These are phyloP conservation scores for Sistotremastrum niveocremeum DNA, from an alignment of 768 basidiomycete genomes.

Conservation along the genomic window DNA sequence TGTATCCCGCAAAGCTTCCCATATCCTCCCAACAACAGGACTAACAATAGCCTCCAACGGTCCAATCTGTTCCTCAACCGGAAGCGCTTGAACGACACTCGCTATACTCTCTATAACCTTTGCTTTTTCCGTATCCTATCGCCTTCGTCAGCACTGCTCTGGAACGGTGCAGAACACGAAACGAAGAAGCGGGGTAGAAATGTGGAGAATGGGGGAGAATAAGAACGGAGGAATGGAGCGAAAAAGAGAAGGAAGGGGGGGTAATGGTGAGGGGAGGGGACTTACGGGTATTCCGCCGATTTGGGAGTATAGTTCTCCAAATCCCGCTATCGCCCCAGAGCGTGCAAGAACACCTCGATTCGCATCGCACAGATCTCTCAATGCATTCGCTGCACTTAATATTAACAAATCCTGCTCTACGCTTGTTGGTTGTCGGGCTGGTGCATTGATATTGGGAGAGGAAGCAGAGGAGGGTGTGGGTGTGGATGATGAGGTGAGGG, in stretches of 20 bases:
- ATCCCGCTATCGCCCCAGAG: conserved; percentile 54
- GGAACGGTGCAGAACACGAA: conserved; percentile 12
- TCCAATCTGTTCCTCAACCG: conserved; percentile 61
- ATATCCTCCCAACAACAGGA: conserved; percentile 60
- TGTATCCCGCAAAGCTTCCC: conserved; percentile 43
- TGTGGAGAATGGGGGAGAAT: too few relatives aligned
- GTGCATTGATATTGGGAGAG: too few relatives aligned
- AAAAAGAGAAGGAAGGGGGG: neutral
- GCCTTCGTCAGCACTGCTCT: neutral
- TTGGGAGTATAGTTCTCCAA: conserved; percentile 71
- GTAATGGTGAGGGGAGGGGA: conserved; percentile 4
- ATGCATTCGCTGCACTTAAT: conserved; percentile 63
- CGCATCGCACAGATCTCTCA: conserved; percentile 81
- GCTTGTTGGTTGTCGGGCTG: too few relatives aligned
- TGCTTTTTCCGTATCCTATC: conserved; percentile 69
- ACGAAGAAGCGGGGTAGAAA: too few relatives aligned
- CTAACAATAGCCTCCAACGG: conserved; percentile 70
- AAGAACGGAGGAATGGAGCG: too few relatives aligned
- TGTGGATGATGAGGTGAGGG: conserved; percentile 42
- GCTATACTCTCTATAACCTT: conserved; percentile 89
- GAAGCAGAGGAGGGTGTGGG: too few relatives aligned
- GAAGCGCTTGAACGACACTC: conserved; percentile 85
- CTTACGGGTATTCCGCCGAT: conserved; percentile 61
- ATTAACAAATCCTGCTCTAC: conserved; percentile 23
- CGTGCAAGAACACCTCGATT: conserved; percentile 74